Evolutionary conservation across 1,139 yeast genomes (phyloP).

Genomic region (Pichia sp.): DNA sequence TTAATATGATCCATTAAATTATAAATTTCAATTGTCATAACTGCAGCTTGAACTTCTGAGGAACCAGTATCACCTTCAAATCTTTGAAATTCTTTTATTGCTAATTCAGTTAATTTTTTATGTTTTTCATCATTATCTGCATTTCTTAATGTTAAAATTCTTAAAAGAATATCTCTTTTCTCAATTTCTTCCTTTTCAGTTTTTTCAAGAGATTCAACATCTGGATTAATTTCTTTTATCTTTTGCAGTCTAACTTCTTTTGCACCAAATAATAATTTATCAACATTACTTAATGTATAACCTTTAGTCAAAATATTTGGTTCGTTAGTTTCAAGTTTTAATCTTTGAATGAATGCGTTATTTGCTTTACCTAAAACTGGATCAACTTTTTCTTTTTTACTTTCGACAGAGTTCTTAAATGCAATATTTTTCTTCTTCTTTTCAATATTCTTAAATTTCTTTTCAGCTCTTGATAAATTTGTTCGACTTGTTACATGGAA

Average conservation of each 20-base stretch:
- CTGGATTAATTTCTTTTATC: slow-evolving; percentile 1
- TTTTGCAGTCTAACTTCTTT: slow-evolving; percentile 35
- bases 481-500: slow-evolving; percentile 6
- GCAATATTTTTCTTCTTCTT: slow-evolving; percentile 29
- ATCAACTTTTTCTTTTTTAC: slow-evolving; percentile 38
- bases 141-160: slow-evolving; percentile 72
- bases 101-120: slow-evolving; percentile 55
- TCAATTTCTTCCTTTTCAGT: slow-evolving; percentile 38
- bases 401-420: slow-evolving; percentile 20
- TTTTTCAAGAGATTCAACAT: slow-evolving; percentile 31
- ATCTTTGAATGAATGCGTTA: slow-evolving; percentile 64
- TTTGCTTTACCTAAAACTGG: slow-evolving; percentile 74
- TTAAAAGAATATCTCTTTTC: slow-evolving; percentile 62
- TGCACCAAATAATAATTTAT: slow-evolving; percentile 73
- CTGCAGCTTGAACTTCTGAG: slow-evolving; percentile 93
- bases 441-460: slow-evolving; percentile 16
- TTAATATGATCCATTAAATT: slow-evolving; percentile 72
- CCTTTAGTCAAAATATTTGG: slow-evolving; percentile 57
- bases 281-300: slow-evolving; percentile 58
- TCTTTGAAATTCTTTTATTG: slow-evolving; percentile 74
- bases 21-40: slow-evolving; percentile 74
- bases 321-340: slow-evolving; percentile 58
- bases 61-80: slow-evolving; percentile 90
- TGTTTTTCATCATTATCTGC: slow-evolving; percentile 54
- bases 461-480: slow-evolving; percentile 14